These are phyloP conservation scores for Xylariales sp. DNA, from an alignment of 2,329 filamentous ascomycete genomes.

Conservation along the genomic window DNA sequence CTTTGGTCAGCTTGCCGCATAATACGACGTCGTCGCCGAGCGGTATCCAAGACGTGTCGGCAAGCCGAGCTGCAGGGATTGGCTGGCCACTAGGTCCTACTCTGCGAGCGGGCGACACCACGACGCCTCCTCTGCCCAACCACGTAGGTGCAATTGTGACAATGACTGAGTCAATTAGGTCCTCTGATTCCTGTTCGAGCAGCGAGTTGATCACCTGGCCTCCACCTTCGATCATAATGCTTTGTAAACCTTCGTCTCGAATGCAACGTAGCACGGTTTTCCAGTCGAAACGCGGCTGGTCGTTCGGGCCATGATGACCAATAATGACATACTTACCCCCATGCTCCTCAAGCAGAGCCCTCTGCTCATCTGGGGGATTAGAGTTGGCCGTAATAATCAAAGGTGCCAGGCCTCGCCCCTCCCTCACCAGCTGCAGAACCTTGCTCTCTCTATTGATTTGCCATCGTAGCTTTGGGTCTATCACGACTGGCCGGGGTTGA, in stretches of 20 bases:
- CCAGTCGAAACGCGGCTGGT: constrained; percentile 55
- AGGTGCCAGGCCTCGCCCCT: constrained; percentile 66
- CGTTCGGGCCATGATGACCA: neutral
- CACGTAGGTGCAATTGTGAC: constrained; percentile 87
- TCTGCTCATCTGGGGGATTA: constrained; percentile 39
- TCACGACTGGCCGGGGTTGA: constrained; percentile 76
- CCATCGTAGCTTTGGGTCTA: constrained; percentile 80
- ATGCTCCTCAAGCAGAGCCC: constrained; percentile 36
- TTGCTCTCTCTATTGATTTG: constrained; percentile 54
- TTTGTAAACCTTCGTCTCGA: constrained; percentile 56
- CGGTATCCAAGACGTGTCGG: constrained; percentile 67
- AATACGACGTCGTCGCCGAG: constrained; percentile 81
- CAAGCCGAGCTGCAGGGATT: constrained; percentile 60
- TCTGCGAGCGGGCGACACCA: constrained; percentile 65
- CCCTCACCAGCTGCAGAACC: constrained; percentile 59
- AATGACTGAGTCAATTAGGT: constrained; percentile 72
- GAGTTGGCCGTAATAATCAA: constrained; percentile 59
- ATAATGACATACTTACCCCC: constrained; percentile 51
- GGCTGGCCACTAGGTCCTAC: constrained; percentile 44
- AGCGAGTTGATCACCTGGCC: constrained; percentile 77
- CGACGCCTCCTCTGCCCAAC: constrained; percentile 78
- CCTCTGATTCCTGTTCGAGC: constrained; percentile 55
- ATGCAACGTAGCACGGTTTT: constrained; percentile 56
- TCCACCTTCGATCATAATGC: constrained; percentile 91
- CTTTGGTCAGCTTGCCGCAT: constrained; percentile 56